Percentiles rank a stretch among this genome's conserved stretches.
These are phyloP conservation scores for Trichoderma virens DNA, from an alignment of 495 filamentous ascomycete species.

Conservation along the genomic window DNA sequence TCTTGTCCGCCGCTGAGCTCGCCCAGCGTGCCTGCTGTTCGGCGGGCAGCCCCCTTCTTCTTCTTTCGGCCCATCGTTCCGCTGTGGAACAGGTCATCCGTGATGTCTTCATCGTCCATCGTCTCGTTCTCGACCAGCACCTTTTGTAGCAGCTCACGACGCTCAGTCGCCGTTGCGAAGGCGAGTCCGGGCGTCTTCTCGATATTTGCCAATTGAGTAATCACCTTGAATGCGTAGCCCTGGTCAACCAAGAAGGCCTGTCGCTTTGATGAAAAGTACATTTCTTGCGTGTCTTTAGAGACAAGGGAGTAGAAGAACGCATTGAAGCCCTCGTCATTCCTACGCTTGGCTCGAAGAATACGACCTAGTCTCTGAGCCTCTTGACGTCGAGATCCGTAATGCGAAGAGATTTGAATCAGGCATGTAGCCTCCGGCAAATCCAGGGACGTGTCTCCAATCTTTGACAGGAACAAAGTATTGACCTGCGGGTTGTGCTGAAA, in stretches of 20 bases:
- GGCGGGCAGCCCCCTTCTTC: conserved; percentile 54
- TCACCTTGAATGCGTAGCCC: conserved; percentile 98
- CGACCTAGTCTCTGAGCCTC: conserved; percentile 92
- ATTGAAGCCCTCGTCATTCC: conserved; percentile 98
- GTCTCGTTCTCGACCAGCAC: conserved; percentile 89
- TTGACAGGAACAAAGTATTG: conserved; percentile 95
- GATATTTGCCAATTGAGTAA: conserved; percentile 89
- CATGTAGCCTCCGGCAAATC: conserved; percentile 96
- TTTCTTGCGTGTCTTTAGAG: conserved; percentile 93
- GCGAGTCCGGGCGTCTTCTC: conserved; percentile 74
- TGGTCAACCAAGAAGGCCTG: conserved; percentile 98
- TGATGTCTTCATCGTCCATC: conserved; percentile 65
- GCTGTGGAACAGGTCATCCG: conserved; percentile 70
- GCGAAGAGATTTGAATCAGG: conserved; percentile 95
- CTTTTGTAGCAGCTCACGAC: conserved; percentile 79
- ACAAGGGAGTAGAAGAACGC: conserved; percentile 98
- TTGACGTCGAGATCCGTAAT: conserved; percentile 95
- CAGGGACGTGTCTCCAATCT: conserved; percentile 95
- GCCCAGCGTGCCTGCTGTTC: conserved; percentile 76
- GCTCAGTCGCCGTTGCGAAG: conserved; percentile 71
- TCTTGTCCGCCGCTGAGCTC: conserved; percentile 85
- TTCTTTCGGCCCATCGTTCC: conserved; percentile 26
- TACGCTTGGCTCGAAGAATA: conserved; percentile 89
- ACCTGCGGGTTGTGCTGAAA: conserved; percentile 92
- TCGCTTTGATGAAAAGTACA: conserved; percentile 95